These are phyloP conservation scores for Trametes maxima DNA, from an alignment of 768 basidiomycete species.

Conservation along the genomic window DNA sequence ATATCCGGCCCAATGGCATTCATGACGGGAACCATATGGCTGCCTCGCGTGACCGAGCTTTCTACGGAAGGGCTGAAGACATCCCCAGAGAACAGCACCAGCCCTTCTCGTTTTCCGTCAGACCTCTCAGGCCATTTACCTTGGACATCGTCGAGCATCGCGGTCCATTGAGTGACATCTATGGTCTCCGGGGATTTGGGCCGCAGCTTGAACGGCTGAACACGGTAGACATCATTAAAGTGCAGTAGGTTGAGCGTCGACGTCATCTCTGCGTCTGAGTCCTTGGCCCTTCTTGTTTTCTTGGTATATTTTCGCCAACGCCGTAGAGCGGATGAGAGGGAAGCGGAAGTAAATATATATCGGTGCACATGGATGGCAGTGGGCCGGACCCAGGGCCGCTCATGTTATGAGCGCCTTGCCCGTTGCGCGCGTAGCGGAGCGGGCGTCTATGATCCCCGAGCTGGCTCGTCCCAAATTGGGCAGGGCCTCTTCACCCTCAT, in stretches of 20 bases:
- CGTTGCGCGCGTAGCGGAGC: background rate
- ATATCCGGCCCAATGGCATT: conserved; percentile 81
- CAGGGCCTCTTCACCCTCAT: conserved; percentile 9
- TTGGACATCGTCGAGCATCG: conserved; percentile 64
- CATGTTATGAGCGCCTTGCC: background rate
- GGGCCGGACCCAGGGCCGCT: conserved; percentile 1
- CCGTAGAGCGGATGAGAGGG: background rate
- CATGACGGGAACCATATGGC: conserved; percentile 91
- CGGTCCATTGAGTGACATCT: conserved; percentile 85
- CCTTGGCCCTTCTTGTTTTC: too few species aligned
- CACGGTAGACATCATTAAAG: conserved; percentile 86
- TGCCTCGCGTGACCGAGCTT: conserved; percentile 85
- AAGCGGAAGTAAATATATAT: background rate
- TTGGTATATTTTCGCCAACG: background rate
- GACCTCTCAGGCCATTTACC: conserved; percentile 51
- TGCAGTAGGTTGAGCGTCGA: conserved; percentile 53
- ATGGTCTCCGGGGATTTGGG: conserved; percentile 62
- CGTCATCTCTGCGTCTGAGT: conserved; percentile 31
- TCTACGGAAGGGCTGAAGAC: conserved; percentile 87
- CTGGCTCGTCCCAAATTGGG: background rate
- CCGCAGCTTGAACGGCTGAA: conserved; percentile 69
- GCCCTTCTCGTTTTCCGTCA: conserved; percentile 64
- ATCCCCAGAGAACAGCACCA: conserved; percentile 88
- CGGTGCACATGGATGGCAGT: conserved; percentile 9
- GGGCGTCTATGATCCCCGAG: background rate